Evolutionary conservation across 768 basidiomycete genomes (phyloP), one percentile per base, ranked within the genome.

Genomic region (Termitomyces sp.): DNA sequence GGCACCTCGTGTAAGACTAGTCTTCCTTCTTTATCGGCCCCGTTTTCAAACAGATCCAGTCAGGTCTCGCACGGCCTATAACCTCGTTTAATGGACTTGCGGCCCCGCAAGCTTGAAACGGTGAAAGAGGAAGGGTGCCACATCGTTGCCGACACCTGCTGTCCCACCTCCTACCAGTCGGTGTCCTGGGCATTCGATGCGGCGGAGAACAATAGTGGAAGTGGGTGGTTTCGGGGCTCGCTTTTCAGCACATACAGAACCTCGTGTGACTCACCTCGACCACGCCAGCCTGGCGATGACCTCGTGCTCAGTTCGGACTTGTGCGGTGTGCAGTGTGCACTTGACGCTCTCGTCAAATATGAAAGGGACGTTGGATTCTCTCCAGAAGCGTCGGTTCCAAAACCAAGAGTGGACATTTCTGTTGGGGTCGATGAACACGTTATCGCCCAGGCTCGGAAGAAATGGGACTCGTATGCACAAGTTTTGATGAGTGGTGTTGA

Each of bases 331-430:
- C 69, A 67, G 54, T 62, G 56, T 42, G 78, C 75, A 7, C 52
- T 67, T 58, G 75, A 74, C n/a, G 69, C 68, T 8, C 47, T 81
- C 11, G 57, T 59, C 56, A 53, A 62, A 14, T 81, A 82, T 56
- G 80, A 82, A 62, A 61, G 58, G 19, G 68, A 71, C 57, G 77
- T 78, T 25, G 79, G 79, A 14, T 77, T 80, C 63, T 59, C 69
- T 59, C 64, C 71, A 59, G 62, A 63, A 27, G 17, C 44, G 19
- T 21, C 27, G 17, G 31, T 8, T 23, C 27, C 21, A 37, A 62
- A 54, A 56, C 16, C 25, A 27, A 42, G 19, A 37, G 38, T 51
- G 19, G 59, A 63, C 47, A 41, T 71, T 34, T 63, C 60, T 43
- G 45, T 62, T 23, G 59, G 61, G n/a, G 60, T 76, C 19, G 68